These are phyloP conservation scores for Blakeslea trispora DNA, from an alignment of 371 early-diverging fungal species.

Conservation along the genomic window DNA sequence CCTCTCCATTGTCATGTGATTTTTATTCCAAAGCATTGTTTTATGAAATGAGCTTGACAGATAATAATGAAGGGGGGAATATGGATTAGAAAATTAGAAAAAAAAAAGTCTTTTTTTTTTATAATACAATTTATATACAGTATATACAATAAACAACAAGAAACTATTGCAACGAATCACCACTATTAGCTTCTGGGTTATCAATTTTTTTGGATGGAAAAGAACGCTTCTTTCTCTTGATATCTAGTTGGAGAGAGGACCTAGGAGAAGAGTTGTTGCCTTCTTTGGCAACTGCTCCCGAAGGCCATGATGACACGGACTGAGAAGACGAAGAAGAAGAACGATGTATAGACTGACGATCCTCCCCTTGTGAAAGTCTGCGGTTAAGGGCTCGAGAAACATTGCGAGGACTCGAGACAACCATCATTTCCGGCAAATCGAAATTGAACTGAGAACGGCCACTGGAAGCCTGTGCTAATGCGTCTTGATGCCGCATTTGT, in stretches of 20 bases:
- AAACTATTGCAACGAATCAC: background rate
- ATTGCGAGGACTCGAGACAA: constrained; percentile 19
- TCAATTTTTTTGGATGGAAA: too few relatives aligned
- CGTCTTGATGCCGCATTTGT: constrained; percentile 24
- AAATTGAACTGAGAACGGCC: constrained; percentile 8
- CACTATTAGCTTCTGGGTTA: background rate
- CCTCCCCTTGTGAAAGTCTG: background rate
- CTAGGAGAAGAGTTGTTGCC: background rate
- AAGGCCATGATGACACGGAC: background rate
- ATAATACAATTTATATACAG: too few relatives aligned
- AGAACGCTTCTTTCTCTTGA: background rate
- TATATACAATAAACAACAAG: too few relatives aligned
- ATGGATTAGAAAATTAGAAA: too few relatives aligned
- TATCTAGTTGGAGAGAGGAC: background rate
- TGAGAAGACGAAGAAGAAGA: background rate
- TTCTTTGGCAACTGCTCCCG: background rate
- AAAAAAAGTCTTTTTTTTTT: too few relatives aligned
- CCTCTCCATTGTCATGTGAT: too few relatives aligned
- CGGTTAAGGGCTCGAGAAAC: constrained; percentile 10
- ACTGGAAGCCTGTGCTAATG: constrained; percentile 2
- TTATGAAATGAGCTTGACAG: too few relatives aligned
- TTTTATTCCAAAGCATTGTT: too few relatives aligned
- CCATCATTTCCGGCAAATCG: constrained; percentile 9
- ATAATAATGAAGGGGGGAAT: too few relatives aligned
- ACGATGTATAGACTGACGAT: background rate